Percentiles rank a stretch among this genome's conserved stretches.
Conservation (phyloP, 768 basidiomycete genomes). For the Boletus subparvulus region DNA sequence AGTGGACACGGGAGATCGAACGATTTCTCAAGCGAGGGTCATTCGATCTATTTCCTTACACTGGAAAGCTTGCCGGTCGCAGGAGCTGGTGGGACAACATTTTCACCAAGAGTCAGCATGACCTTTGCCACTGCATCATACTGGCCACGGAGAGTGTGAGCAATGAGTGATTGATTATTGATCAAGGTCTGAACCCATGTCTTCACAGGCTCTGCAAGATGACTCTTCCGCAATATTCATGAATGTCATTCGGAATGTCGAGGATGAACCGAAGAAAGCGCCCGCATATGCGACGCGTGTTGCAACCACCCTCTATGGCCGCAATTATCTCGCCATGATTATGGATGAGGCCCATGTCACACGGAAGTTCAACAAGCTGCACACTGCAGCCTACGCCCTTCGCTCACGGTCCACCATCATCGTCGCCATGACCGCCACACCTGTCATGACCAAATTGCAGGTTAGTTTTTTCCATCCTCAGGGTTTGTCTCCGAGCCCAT, state of each 20-base stretch:
- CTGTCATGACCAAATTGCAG: conserved; percentile 7
- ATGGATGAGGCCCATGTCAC: not conserved
- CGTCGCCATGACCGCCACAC: not conserved
- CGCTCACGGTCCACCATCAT: rapidly evolving
- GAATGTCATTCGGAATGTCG: not conserved
- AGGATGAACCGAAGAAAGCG: too few species aligned
- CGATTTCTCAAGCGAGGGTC: not conserved
- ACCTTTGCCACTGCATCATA: not conserved
- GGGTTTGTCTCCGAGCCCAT: too few species aligned
- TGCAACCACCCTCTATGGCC: not conserved
- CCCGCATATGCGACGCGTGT: not conserved
- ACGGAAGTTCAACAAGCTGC: conserved; percentile 2
- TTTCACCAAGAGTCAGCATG: not conserved
- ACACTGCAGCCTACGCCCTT: not conserved
- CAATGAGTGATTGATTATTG: too few species aligned
- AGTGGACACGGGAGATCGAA: conserved; percentile 1
- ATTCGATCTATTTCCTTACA: conserved; percentile 5
- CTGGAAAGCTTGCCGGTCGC: not conserved
- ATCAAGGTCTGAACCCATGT: too few species aligned
- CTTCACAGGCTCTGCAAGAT: not conserved
- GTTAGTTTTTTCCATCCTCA: too few species aligned
- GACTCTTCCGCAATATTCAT: not conserved
- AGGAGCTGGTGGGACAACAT: not conserved
- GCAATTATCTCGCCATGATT: not conserved
- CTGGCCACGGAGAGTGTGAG: not conserved